phyloP scores from a whole-genome alignment of 768 basidiomycete species.

The Leccinum sublutescens region DNA sequence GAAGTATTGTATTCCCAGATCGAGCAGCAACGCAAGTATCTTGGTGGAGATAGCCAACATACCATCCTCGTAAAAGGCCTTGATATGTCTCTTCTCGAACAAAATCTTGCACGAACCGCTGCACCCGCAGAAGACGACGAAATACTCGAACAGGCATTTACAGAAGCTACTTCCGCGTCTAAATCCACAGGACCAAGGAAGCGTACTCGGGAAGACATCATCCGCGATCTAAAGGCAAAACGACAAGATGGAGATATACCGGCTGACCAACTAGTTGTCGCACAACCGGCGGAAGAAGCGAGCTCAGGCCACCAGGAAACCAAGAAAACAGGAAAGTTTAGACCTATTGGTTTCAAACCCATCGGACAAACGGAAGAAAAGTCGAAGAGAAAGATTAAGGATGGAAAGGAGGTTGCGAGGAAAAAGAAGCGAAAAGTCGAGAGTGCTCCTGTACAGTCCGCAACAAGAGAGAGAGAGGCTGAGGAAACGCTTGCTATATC shows the following conservation, averaged over 20 bases:
- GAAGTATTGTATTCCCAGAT: slow-evolving; percentile 43
- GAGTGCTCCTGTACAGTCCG: slow-evolving; percentile 20
- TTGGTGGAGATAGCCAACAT: slow-evolving; percentile 84
- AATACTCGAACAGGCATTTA: slow-evolving; percentile 73
- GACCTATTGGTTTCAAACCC: slow-evolving; percentile 64
- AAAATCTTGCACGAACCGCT: slow-evolving; percentile 67
- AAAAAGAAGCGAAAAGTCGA: slow-evolving; percentile 61
- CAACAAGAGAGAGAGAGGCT: neutral
- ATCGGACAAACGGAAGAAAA: slow-evolving; percentile 47
- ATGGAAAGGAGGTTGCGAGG: slow-evolving; percentile 38
- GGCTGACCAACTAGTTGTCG: slow-evolving; percentile 9
- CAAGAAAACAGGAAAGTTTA: slow-evolving; percentile 46
- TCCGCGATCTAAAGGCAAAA: slow-evolving; percentile 70
- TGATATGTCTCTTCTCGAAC: slow-evolving; percentile 82
- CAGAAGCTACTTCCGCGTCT: slow-evolving; percentile 38
- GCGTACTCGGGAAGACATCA: slow-evolving; percentile 74
- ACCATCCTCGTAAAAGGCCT: slow-evolving; percentile 88
- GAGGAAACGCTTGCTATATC: neutral
- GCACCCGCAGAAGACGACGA: slow-evolving; percentile 72
- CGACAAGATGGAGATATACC: slow-evolving; percentile 33
- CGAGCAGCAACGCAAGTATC: slow-evolving; percentile 70
- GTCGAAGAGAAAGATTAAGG: slow-evolving; percentile 44
- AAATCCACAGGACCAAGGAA: slow-evolving; percentile 47
- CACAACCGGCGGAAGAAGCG: slow-evolving; percentile 17
- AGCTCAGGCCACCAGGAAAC: slow-evolving; percentile 35